Evolutionary conservation across 75 land plant genomes (phyloP), one percentile per base, ranked within the genome.

Genomic region (Pseudotsuga menziesii): DNA sequence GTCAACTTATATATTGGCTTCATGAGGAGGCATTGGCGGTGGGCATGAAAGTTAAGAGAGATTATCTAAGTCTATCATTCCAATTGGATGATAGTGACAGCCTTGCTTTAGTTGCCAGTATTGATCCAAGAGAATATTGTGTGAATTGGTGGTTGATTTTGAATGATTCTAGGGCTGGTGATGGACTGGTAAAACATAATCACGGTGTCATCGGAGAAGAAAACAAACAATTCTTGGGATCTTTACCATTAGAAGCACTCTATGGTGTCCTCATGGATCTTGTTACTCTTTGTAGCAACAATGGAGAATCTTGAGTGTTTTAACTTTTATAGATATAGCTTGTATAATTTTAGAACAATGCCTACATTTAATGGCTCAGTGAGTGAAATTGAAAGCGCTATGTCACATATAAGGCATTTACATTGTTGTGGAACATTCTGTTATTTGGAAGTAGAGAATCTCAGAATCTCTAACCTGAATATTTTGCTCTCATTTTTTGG

Each of bases 131-230:
- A 19, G 87, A 88, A 44, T 57, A 78, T 36, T 88, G 92, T 79
- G 87, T 96, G 44, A 94, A 91, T 22, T 96, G 98, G 98, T 94
- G 92, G 89, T 41, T 96, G 64, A 77, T 90, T 32, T 74, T 85
- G 81, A 85, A 87, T 39, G 87, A 87, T 77, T 66, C 78, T 1
- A 78, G 69, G 29, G 39, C 76, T 44, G 88, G 81, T 48, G 94
- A 91, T 41, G 61, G 74, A 6, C 79, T 80, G 62, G 35, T 78
- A 25, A 29, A 57, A 15, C n/a, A 71, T 9, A 84, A 82, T 56
- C 11, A 71, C 13, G 52, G 15, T 3, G 69, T 57, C 8, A 61
- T 74, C 23, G 87, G 82, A 32, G 81, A 35, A 22, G 87, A 88
- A 48, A 82, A 82, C 48, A 78, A 85, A 58, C 86, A 83, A 35